Percentiles rank a stretch among this genome's conserved stretches.
Conservation (phyloP, 2,329 filamentous ascomycete species). For the Sporothrix pseudoabietina region DNA sequence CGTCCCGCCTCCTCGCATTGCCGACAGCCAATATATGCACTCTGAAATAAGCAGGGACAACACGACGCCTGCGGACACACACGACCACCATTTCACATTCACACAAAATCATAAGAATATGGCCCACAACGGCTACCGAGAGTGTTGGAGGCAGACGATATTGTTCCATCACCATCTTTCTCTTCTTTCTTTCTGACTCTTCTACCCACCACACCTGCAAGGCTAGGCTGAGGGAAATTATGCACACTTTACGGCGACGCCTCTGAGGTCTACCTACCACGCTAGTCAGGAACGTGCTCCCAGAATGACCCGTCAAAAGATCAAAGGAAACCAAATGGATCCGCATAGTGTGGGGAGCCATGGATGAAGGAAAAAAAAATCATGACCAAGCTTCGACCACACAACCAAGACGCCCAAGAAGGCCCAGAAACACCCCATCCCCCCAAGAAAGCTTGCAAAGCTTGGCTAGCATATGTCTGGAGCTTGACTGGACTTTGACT, state of each 20-base stretch:
- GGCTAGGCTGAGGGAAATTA: constrained; percentile 15
- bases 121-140: constrained; percentile 5
- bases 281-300: constrained; percentile 12
- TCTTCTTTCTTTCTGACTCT: background rate
- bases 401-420: background rate
- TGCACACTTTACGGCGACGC: background rate
- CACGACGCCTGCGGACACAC: background rate
- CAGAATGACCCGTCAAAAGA: background rate
- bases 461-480: background rate
- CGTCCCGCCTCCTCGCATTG: background rate
- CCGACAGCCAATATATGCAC: background rate
- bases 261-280: background rate
- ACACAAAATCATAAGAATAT: background rate
- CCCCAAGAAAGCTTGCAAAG: background rate
- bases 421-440: background rate
- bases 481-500: too few relatives aligned
- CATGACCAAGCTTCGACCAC: background rate
- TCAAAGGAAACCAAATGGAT: background rate
- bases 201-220: background rate
- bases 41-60: background rate
- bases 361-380: background rate
- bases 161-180: background rate
- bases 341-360: background rate
- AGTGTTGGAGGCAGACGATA: background rate
- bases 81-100: background rate